phyloP scores from a whole-genome alignment of 148 eudicot species.

The Salicornia ramosissima region DNA sequence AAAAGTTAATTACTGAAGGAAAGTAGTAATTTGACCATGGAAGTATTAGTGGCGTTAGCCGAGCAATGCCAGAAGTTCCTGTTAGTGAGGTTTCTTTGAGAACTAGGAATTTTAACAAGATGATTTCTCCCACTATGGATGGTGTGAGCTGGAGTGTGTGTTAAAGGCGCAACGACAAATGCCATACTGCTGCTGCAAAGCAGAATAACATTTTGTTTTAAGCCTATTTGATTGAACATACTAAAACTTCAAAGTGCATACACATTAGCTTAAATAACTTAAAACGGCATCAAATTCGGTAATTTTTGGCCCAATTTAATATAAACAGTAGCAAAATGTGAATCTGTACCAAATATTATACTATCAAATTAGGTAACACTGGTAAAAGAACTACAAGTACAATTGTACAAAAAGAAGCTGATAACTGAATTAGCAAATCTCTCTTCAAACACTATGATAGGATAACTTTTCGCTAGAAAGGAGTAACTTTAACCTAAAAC shows the following conservation, averaged over 20 bases:
- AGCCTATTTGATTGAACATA: not conserved
- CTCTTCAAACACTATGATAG: no score
- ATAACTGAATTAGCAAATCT: no score
- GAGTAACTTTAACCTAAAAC: no score
- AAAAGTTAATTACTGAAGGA: not conserved
- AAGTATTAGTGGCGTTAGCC: constrained; percentile 20
- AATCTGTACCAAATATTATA: no score
- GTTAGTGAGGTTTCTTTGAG: constrained; percentile 13
- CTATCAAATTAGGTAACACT: no score
- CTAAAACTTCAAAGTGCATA: not conserved
- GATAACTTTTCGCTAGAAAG: no score
- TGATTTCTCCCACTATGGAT: constrained; percentile 6
- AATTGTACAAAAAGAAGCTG: no score
- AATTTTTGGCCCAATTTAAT: no score
- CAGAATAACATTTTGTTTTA: constrained; percentile 6
- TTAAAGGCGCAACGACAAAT: constrained; percentile 24
- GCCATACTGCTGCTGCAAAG: constrained; percentile 36
- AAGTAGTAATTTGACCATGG: constrained; percentile 22
- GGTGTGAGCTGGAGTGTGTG: constrained; percentile 9
- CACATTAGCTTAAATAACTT: not conserved
- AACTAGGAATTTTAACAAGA: constrained; percentile 10
- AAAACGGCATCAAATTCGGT: not conserved
- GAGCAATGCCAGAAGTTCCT: constrained; percentile 25
- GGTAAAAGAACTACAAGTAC: no score
- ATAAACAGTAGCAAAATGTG: no score